These are phyloP conservation scores for Sordaria brevicollis DNA, from an alignment of 495 filamentous ascomycete genomes.

Conservation along the genomic window DNA sequence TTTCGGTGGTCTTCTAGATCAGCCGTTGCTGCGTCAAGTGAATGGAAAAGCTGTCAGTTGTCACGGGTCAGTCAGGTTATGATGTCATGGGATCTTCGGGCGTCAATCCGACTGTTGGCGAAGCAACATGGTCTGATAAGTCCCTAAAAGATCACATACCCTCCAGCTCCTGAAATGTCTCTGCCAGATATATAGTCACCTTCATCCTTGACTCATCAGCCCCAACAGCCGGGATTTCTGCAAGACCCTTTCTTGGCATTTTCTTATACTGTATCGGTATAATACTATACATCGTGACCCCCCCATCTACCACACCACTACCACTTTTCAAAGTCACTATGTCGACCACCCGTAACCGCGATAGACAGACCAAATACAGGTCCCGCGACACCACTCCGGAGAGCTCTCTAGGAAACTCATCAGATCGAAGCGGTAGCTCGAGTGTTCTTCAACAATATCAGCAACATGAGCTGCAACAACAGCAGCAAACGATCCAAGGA, in stretches of 20 bases:
- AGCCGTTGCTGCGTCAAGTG: background rate
- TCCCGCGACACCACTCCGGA: background rate
- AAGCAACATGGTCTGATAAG: background rate
- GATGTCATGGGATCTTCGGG: background rate
- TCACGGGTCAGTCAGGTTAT: background rate
- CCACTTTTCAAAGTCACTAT: background rate
- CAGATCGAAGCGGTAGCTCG: background rate
- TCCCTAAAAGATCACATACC: background rate
- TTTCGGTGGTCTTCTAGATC: background rate
- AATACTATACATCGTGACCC: background rate
- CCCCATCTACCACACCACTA: background rate
- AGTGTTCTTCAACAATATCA: background rate
- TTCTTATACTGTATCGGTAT: background rate
- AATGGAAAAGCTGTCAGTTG: background rate
- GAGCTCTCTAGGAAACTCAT: background rate
- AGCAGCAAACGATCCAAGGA: background rate
- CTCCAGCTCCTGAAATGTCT: background rate
- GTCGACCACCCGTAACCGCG: background rate
- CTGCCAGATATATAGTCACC: background rate
- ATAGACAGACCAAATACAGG: background rate
- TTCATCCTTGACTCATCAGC: background rate
- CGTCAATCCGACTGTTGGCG: background rate
- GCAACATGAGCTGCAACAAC: background rate
- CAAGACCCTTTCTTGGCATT: background rate
- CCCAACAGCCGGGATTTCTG: background rate